Evolutionary conservation across 2,329 filamentous ascomycete species (phyloP).

Genomic region (Aaosphaeria pasadenensis): DNA sequence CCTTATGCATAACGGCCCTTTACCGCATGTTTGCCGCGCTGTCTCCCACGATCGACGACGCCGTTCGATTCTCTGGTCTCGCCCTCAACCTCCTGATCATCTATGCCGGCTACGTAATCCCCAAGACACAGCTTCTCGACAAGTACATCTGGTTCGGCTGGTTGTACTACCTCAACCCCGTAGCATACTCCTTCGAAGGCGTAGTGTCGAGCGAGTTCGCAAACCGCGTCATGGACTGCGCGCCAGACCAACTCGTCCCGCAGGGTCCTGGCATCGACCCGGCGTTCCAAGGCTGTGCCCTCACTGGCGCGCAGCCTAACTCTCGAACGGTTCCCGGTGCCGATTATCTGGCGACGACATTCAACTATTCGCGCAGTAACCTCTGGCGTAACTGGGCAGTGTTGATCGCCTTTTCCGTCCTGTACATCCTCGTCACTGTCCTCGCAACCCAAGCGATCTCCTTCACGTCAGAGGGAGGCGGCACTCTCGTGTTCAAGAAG

Average conservation of each 20-base stretch:
- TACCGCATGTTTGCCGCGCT: conserved; percentile 66
- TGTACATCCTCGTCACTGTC: conserved; percentile 72
- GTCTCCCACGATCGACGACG: conserved; percentile 63
- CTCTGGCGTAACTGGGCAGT: conserved; percentile 75
- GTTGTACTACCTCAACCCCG: conserved; percentile 45
- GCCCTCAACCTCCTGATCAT: conserved; percentile 61
- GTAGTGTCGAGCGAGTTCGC: conserved; percentile 66
- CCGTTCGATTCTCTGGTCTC: conserved; percentile 63
- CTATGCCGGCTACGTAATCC: conserved; percentile 67
- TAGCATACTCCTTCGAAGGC: conserved; percentile 63
- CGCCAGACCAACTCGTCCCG: conserved; percentile 58
- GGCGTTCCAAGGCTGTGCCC: conserved; percentile 59
- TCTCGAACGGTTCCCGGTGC: conserved; percentile 51
- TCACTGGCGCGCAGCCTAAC: conserved; percentile 57
- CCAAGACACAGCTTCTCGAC: conserved; percentile 57
- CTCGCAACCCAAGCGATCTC: conserved; percentile 66
- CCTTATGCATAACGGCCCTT: conserved; percentile 60
- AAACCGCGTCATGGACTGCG: conserved; percentile 56
- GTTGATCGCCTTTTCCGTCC: conserved; percentile 69
- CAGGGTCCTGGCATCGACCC: conserved; percentile 54
- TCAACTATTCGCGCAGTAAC: conserved; percentile 56
- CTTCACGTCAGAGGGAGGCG: conserved; percentile 62
- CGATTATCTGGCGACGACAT: conserved; percentile 54
- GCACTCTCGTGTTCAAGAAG: conserved; percentile 69
- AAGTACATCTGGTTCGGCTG: conserved; percentile 64